Base-by-base conservation (phyloP, 768 basidiomycete species). In the Crepidotus variabilis region DNA sequence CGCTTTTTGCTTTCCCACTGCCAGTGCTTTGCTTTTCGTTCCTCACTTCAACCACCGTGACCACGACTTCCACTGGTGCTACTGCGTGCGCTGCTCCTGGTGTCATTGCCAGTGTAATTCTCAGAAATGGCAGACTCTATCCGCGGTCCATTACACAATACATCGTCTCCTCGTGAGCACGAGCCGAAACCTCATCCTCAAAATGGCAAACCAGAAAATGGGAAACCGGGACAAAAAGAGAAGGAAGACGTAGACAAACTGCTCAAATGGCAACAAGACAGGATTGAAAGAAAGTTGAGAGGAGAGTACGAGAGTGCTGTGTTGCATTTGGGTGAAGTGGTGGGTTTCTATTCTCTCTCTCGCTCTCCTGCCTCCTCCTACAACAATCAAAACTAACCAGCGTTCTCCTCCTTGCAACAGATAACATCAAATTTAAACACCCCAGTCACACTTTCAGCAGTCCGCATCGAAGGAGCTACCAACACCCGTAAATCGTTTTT, bases 401-500 rank as follows among this genome's bases (percentile, higher is more conserved):
- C n/a, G n/a, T n/a, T n/a, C n/a, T n/a, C n/a, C n/a, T n/a, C 47
- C 18, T 5, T 22, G 35, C 8, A 28, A 6, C 55, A 94, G 92
- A 80, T 93, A 23, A 79, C 84, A 58, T 74, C 72, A 18, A 93
- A 88, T 63, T 71, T 90, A 49, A 74, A 85, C 14, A 78, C 86
- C 0, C 86, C 86, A 0, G 70, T 91, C 50, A 77, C 79, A 36
- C 78, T 99, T 50, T 82, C 86, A 13, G 78, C 90, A 1, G 86
- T 99, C 16, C 88, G 88, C 57, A 80, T 98, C 13, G 83, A 90
- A 61, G 94, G 94, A 54, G 86, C 92, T 1, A 69, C 72, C 2
- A 71, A 78, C 24, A 97, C 95, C 0, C 82, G 94, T 14, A 73
- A 81, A 28, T 83, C 89, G 0, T 98, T 98, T 75, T 82, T 99